These are phyloP conservation scores for Penicillium turbatum DNA, from an alignment of 495 filamentous ascomycete species.

Conservation along the genomic window DNA sequence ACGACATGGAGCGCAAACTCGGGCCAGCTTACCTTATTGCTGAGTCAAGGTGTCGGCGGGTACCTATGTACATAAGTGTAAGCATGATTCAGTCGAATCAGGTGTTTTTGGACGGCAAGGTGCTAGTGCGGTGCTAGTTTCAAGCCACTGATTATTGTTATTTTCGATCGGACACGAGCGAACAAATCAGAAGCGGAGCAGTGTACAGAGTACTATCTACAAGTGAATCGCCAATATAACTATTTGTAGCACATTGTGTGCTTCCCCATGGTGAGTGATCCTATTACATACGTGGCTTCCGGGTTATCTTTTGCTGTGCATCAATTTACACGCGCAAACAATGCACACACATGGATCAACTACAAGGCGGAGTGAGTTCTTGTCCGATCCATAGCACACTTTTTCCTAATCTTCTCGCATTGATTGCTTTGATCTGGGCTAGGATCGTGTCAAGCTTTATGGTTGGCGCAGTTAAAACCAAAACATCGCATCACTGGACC, in stretches of 20 bases:
- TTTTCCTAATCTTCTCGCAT: neutral
- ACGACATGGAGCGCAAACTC: constrained; percentile 7
- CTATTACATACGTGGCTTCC: constrained; percentile 2
- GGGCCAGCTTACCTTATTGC: constrained; percentile 20
- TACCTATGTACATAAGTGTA: neutral
- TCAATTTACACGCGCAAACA: neutral
- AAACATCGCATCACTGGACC: constrained; percentile 22
- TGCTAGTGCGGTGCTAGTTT: neutral
- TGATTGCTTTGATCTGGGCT: neutral
- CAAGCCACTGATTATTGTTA: neutral
- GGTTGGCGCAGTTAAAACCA: constrained; percentile 16
- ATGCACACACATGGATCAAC: neutral
- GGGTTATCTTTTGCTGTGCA: neutral
- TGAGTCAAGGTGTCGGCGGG: constrained; percentile 13
- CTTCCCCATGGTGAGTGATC: neutral
- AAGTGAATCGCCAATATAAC: neutral
- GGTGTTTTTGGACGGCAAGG: neutral
- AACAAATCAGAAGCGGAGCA: neutral
- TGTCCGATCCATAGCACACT: neutral
- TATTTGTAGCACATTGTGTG: neutral
- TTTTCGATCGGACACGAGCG: neutral
- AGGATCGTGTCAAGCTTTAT: constrained; percentile 20
- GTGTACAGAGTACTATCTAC: neutral
- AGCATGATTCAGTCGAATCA: neutral
- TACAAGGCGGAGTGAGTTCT: neutral